Evolutionary conservation across 176 grass and related monocot species (phyloP), one percentile per base, ranked within the genome.

Genomic region (Oryza punctata): DNA sequence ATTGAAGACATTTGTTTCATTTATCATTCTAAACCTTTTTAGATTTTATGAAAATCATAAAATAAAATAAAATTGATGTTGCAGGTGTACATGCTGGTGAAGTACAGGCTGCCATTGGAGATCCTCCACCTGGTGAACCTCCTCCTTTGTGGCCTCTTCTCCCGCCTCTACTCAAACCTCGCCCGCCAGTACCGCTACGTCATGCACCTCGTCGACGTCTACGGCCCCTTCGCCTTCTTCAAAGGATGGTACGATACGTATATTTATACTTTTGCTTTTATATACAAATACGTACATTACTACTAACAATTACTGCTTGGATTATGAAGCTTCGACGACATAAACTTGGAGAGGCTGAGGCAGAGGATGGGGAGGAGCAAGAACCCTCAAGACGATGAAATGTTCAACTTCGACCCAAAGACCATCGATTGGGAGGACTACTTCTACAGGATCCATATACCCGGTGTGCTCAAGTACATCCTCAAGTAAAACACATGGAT

Each of bases 41-140:
- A 32, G 30, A 32, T 32, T 32, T 3, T 2, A 32, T 32, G 30
- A 32, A 32, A 32, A 32, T 32, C 30, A 32, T 3, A 32, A 32
- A 32, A 32, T 32, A 32, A 32, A 32, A 32, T 32, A 0, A 32
- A 32, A 32, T 1, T 30, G 30, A 30, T 30, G 2, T 35, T 38
- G 37, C 37, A 38, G 12, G 23, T 76, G 21, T 97, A 87, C 88
- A 92, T 97, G 91, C 14, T 86, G 76, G n/a, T 97, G 65, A 77
- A 84, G 23, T 92, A 87, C 85, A 94, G 85, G 86, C 86, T 97
- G 0, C 92, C 94, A 6, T 47, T 96, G 10, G 90, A 96, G 90
- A 67, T 88, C 19, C 82, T 91, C 47, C 90, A 85, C 45, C 10
- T 91, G 86, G 16, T 85, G 12, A 88, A 88, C 12, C 54, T 91